Evolutionary conservation across 139 green algal genomes (phyloP).

Genomic region (Picocystis salinarum): DNA sequence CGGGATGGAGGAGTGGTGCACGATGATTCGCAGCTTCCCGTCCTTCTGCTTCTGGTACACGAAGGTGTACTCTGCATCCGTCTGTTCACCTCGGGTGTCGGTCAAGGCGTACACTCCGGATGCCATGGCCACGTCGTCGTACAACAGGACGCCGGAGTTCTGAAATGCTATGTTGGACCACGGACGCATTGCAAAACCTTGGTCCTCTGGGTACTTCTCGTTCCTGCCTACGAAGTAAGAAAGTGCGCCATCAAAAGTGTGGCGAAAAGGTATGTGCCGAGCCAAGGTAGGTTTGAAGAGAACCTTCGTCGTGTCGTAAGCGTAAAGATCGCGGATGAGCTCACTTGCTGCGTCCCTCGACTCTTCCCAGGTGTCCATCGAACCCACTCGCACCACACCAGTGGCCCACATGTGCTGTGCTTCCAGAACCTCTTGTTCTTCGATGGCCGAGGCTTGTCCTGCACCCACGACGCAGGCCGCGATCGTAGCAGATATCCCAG

Average conservation of each 20-base stretch:
- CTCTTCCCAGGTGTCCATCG: no score
- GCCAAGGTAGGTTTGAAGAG: conserved; percentile 8
- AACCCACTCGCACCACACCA: no score
- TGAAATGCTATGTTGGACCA: neutral
- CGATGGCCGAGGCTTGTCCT: no score
- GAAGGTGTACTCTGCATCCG: conserved; percentile 6
- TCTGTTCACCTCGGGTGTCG: conserved; percentile 1
- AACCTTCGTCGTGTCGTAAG: conserved; percentile 2
- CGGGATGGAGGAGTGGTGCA: conserved; percentile 7
- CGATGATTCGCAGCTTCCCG: conserved; percentile 7
- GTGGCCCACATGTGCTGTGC: conserved; percentile 3
- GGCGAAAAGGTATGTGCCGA: conserved; percentile 1
- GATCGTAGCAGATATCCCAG: no score
- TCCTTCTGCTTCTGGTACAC: conserved; percentile 3
- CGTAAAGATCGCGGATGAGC: no score
- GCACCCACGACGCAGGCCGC: no score
- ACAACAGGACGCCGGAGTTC: conserved; percentile 1
- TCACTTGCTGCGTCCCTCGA: no score
- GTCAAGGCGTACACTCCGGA: conserved; percentile 5
- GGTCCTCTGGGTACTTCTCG: conserved; percentile 2
- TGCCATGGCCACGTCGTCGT: conserved; percentile 1
- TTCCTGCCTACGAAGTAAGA: conserved; percentile 5
- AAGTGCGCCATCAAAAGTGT: neutral
- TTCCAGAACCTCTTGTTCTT: conserved; percentile 6
- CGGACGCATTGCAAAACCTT: conserved; percentile 4